Evolutionary conservation across 2,329 filamentous ascomycete species (phyloP).

Genomic region (Remersonia thermophila): DNA sequence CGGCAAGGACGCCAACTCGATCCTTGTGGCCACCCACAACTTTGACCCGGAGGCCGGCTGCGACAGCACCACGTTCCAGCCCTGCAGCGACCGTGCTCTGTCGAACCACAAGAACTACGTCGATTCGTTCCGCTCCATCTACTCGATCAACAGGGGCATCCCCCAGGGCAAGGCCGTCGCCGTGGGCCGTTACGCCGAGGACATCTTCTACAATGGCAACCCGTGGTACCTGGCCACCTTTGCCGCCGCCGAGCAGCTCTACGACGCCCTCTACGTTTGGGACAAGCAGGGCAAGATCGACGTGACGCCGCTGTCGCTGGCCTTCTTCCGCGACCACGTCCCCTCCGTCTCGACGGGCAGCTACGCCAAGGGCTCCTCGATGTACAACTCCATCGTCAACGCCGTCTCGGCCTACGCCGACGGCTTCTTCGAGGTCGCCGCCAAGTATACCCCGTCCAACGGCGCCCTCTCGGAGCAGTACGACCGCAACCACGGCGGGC

Average conservation of each 20-base stretch:
- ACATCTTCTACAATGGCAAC: conserved; percentile 65
- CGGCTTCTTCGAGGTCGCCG: conserved; percentile 49
- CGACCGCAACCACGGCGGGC: conserved; percentile 37
- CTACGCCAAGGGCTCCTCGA: conserved; percentile 36
- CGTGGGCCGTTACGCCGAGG: conserved; percentile 58
- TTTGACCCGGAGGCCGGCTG: conserved; percentile 58
- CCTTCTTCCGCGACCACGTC: conserved; percentile 59
- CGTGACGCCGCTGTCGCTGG: conserved; percentile 50
- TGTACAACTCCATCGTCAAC: conserved; percentile 42
- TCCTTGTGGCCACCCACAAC: conserved; percentile 53
- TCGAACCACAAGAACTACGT: conserved; percentile 66
- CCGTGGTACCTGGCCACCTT: conserved; percentile 71
- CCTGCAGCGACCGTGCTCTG: conserved; percentile 56
- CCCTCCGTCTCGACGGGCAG: conserved; percentile 48
- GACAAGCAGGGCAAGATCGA: conserved; percentile 48
- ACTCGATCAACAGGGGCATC: conserved; percentile 56
- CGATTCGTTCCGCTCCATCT: conserved; percentile 61
- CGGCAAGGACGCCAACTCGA: conserved; percentile 60
- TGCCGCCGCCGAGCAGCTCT: conserved; percentile 69
- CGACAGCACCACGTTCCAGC: conserved; percentile 63
- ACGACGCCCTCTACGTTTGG: conserved; percentile 65
- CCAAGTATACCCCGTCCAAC: conserved; percentile 46
- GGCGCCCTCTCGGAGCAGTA: conserved; percentile 61
- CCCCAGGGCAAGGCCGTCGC: conserved; percentile 45
- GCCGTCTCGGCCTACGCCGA: conserved; percentile 48